These are phyloP conservation scores for Phytopythium cucurbitacearum DNA, from an alignment of 352 stramenopile genomes.

Conservation along the genomic window DNA sequence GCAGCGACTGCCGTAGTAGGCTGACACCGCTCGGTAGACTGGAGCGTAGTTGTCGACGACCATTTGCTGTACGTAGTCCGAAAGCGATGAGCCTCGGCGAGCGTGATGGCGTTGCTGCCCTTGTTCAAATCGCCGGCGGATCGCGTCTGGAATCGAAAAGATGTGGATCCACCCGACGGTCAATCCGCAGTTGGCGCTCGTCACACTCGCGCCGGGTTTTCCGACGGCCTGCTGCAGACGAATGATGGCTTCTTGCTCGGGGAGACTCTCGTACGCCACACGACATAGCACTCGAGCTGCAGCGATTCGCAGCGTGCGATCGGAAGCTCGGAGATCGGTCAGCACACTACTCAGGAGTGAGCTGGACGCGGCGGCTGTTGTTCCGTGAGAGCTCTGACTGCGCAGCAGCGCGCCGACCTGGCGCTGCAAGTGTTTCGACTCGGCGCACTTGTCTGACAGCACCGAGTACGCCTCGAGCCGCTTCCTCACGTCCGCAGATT, in stretches of 20 bases:
- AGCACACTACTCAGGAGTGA: constrained; percentile 16
- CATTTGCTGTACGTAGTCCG: constrained; percentile 15
- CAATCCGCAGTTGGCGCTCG: no score
- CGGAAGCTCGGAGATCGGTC: constrained; percentile 26
- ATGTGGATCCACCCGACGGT: no score
- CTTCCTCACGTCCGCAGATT: constrained; percentile 17
- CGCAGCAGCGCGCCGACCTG: constrained; percentile 38
- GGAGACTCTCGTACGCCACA: constrained; percentile 42
- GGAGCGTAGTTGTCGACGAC: constrained; percentile 27
- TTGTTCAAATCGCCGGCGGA: no score
- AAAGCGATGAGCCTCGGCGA: no score
- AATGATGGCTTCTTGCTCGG: constrained; percentile 29
- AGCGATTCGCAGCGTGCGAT: constrained; percentile 40
- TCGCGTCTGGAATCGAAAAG: no score
- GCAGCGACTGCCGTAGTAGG: constrained; percentile 46
- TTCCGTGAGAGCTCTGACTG: constrained; percentile 5
- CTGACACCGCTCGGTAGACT: constrained; percentile 33
- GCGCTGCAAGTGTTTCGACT: constrained; percentile 37
- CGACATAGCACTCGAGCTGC: constrained; percentile 45
- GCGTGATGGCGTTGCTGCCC: no score
- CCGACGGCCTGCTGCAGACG: constrained; percentile 6
- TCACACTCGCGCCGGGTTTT: no score
- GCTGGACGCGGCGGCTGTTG: background rate
- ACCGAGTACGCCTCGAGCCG: constrained; percentile 30
- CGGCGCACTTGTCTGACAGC: constrained; percentile 24